Conservation (phyloP, 768 basidiomycete genomes). For the Hypholoma fasciculare region DNA sequence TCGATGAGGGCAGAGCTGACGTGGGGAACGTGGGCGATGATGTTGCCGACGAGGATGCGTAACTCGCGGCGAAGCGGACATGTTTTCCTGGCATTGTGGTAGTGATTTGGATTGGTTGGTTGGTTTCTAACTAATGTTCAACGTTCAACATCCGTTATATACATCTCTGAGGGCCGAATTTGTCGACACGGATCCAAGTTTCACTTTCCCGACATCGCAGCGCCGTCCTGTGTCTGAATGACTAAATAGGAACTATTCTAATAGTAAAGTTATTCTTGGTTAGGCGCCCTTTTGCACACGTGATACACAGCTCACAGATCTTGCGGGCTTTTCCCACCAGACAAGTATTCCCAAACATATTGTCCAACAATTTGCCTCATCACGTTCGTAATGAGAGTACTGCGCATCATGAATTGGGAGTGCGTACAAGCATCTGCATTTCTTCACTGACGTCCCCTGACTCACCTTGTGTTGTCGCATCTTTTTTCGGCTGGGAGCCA, state of each 20-base stretch:
- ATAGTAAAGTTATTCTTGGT: no score
- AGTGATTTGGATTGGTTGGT: not conserved
- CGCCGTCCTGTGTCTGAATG: not conserved
- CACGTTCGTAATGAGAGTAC: not conserved
- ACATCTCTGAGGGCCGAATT: not conserved
- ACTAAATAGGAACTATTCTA: not conserved
- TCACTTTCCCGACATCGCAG: slow-evolving; percentile 11
- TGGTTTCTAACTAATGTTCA: no score
- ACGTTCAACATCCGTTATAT: not conserved
- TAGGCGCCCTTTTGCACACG: no score
- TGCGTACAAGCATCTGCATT: no score
- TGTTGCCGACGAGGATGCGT: not conserved
- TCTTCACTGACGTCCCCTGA: not conserved
- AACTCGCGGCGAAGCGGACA: slow-evolving; percentile 1
- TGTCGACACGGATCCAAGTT: not conserved
- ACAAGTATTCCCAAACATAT: no score
- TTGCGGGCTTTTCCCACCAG: no score
- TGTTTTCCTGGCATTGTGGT: slow-evolving; percentile 12
- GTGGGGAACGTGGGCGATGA: slow-evolving; percentile 8
- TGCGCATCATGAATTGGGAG: not conserved
- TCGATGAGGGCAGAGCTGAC: slow-evolving; percentile 4
- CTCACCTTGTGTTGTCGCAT: not conserved
- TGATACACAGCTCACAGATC: not conserved
- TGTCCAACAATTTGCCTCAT: not conserved
- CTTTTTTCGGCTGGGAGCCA: not conserved